Percentiles rank a stretch among this genome's conserved stretches.
These are phyloP conservation scores for Didymella sp. DNA, from an alignment of 2,329 filamentous ascomycete genomes.

Conservation along the genomic window DNA sequence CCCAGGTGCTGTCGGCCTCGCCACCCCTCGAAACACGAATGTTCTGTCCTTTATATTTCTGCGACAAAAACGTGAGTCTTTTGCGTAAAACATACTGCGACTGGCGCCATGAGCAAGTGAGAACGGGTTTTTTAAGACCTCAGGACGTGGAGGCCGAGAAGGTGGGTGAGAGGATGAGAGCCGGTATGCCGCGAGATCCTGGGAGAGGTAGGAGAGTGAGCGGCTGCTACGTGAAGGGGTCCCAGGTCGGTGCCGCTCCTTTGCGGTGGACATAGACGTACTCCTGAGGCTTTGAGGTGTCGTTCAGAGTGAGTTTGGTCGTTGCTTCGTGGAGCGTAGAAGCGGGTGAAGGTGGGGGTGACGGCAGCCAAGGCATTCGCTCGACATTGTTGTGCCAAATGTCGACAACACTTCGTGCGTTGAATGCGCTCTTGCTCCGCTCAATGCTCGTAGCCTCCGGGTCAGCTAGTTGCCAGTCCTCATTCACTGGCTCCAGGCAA, in stretches of 20 bases:
- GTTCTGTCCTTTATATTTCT: slow-evolving; percentile 46
- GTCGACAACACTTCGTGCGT: slow-evolving; percentile 44
- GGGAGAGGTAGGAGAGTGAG: slow-evolving; percentile 47
- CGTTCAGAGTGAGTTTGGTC: neutral
- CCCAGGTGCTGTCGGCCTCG: slow-evolving; percentile 43
- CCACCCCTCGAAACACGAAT: slow-evolving; percentile 33
- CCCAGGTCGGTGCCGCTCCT: slow-evolving; percentile 47
- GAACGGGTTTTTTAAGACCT: slow-evolving; percentile 43
- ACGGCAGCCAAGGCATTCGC: slow-evolving; percentile 41
- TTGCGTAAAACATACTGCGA: slow-evolving; percentile 47
- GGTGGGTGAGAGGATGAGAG: slow-evolving; percentile 45
- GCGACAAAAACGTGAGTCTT: slow-evolving; percentile 37
- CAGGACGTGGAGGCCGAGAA: slow-evolving; percentile 37
- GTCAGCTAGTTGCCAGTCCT: slow-evolving; percentile 26
- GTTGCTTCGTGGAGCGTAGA: slow-evolving; percentile 2
- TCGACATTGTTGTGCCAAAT: slow-evolving; percentile 51
- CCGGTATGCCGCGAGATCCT: slow-evolving; percentile 50
- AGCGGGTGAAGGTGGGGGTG: slow-evolving; percentile 13
- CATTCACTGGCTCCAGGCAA: slow-evolving; percentile 46
- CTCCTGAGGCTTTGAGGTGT: slow-evolving; percentile 6
- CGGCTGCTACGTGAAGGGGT: slow-evolving; percentile 29
- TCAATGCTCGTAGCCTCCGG: slow-evolving; percentile 20
- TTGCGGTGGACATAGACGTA: slow-evolving; percentile 50
- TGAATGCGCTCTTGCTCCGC: slow-evolving; percentile 27
- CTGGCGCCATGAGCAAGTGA: slow-evolving; percentile 51